Base-by-base conservation (phyloP, 2,329 filamentous ascomycete genomes). In the Epichloe sibirici region DNA sequence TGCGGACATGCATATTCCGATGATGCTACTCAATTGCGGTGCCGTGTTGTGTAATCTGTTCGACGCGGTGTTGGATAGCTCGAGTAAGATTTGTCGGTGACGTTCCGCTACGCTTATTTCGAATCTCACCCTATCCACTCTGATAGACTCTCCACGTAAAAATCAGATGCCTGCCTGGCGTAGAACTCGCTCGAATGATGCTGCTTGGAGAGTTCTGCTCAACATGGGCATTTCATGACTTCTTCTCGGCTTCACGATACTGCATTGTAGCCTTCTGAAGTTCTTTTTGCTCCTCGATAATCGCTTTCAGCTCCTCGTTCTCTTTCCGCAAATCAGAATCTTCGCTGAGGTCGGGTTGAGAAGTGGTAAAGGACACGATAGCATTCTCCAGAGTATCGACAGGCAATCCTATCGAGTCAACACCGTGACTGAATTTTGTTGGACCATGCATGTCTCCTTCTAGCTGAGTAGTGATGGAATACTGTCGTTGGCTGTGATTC, bases 381-480 rank as follows among this genome's bases (percentile, higher is more conserved):
- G 67, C 45, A 15, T 55, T 48, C 6, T 58, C 55, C 46, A 81
- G 71, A 5, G 72, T 68, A 3, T 73, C 62, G 25, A 80, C 70
- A 0, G 74, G 67, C 51, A 82, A 71, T 0, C 78, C 78, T 3
- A 71, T 69, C 9, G 70, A 62, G 39, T 66, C 63, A 23, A 80
- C 63, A 63, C 77, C 69, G 43, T 66, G 66, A 49, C 65, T 64
- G 50, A 81, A 74, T 54, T 69, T 66, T 13, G 70, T 71, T n/a
- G 69, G 61, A 3, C 62, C 60, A 7, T 66, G 60, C 21, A 72
- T 54, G 42, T 73, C 67, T 1, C 68, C 62, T 13, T 73, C 72
- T n/a, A 90, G 71, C 64, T 88, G 83, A 12, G 81, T 72, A 15
- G 76, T 83, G 55, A 88, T 74, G 4, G 76, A 77, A 63, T 90